Evolutionary conservation across 2,329 filamentous ascomycete species (phyloP).

Genomic region (Pezicula radicicola): DNA sequence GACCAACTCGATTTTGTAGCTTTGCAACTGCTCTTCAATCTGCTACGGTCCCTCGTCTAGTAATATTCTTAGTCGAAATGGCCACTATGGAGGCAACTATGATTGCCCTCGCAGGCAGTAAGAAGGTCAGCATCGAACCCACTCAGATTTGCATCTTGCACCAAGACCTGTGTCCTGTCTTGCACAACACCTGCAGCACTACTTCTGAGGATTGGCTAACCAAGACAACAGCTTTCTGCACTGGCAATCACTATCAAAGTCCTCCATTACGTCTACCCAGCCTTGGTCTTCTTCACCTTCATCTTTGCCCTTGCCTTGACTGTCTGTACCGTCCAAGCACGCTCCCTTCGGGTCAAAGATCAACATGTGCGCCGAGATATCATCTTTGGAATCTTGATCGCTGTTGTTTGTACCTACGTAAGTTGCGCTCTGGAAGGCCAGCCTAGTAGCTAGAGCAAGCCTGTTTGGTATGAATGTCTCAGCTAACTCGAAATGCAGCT

Average conservation of each 20-base stretch:
- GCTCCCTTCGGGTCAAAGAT: slow-evolving; percentile 30
- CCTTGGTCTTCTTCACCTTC: slow-evolving; percentile 55
- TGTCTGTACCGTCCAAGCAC: slow-evolving; percentile 51
- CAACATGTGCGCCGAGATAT: slow-evolving; percentile 38
- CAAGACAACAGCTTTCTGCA: neutral
- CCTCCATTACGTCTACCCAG: slow-evolving; percentile 58
- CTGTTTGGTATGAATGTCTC: slow-evolving; percentile 44
- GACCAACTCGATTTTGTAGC: no score
- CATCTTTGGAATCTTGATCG: slow-evolving; percentile 36
- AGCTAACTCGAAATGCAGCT: slow-evolving; percentile 21
- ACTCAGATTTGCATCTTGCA: neutral
- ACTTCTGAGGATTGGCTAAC: neutral
- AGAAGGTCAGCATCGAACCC: no score
- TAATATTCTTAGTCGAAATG: no score
- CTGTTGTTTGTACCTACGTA: slow-evolving; percentile 37
- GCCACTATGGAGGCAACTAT: no score
- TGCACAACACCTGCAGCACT: neutral
- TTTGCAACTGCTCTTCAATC: no score
- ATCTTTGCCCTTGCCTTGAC: slow-evolving; percentile 46
- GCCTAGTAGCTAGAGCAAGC: neutral
- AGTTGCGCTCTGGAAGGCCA: slow-evolving; percentile 20
- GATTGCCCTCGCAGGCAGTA: no score
- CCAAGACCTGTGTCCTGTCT: neutral
- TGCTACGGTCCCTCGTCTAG: no score
- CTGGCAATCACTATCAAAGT: slow-evolving; percentile 12